Percentiles rank a stretch among this genome's conserved stretches.
These are phyloP conservation scores for Capsicum chinense DNA, from an alignment of 257 asterid genomes.

Conservation along the genomic window DNA sequence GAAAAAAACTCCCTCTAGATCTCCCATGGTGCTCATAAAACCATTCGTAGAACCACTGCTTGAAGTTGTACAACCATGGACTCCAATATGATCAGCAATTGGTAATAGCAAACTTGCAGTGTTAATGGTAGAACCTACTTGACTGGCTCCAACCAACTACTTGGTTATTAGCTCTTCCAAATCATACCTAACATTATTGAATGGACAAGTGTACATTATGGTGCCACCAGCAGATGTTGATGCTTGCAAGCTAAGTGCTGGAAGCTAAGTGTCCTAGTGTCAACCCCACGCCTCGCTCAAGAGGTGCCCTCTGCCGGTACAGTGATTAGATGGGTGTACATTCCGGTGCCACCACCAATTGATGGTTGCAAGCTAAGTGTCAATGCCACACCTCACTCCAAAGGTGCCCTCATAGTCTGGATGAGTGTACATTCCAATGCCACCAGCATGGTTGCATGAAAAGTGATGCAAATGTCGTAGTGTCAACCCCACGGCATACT, in stretches of 20 bases:
- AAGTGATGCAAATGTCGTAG: too few species aligned
- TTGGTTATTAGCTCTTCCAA: too few species aligned
- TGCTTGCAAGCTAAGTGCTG: neutral
- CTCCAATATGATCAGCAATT: neutral
- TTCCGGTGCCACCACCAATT: neutral
- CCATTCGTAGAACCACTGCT: neutral
- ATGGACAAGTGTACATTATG: neutral
- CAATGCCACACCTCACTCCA: too few species aligned
- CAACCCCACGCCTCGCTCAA: neutral
- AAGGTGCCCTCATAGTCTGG: too few species aligned
- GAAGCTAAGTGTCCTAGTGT: neutral
- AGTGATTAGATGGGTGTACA: neutral
- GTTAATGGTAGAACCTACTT: neutral
- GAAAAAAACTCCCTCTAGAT: neutral
- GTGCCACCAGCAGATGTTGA: neutral
- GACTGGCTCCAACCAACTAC: neutral
- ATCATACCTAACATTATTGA: neutral
- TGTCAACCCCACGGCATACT: too few species aligned
- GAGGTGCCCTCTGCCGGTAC: neutral
- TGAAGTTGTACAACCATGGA: neutral
- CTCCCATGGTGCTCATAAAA: neutral
- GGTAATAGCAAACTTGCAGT: neutral
- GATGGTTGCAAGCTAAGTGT: constrained; percentile 1
- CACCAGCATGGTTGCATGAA: too few species aligned
- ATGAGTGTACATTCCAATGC: too few species aligned